These are phyloP conservation scores for Parasarocladium wereldwijsianum DNA, from an alignment of 2,329 filamentous ascomycete genomes.

Conservation along the genomic window DNA sequence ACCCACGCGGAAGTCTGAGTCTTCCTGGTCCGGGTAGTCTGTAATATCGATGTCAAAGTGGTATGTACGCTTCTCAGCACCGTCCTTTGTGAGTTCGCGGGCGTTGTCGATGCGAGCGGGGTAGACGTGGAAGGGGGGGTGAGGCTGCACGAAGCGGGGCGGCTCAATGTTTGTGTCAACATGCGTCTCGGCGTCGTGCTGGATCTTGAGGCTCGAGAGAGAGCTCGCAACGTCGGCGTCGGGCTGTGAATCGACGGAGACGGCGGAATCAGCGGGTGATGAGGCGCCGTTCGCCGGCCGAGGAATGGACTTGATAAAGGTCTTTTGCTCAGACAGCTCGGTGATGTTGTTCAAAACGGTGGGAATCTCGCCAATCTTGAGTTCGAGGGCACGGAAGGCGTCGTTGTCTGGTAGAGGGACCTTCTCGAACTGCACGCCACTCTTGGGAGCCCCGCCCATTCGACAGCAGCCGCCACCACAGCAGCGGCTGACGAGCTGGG, in stretches of 20 bases:
- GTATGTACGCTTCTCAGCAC: constrained; percentile 91
- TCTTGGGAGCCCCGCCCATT: constrained; percentile 27
- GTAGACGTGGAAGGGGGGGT: constrained; percentile 84
- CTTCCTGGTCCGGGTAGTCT: constrained; percentile 75
- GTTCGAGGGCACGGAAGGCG: constrained; percentile 64
- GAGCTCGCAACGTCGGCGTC: constrained; percentile 15
- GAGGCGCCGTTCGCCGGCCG: constrained; percentile 12
- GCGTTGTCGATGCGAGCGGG: constrained; percentile 75
- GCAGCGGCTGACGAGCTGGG: constrained; percentile 45
- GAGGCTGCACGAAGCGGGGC: constrained; percentile 81
- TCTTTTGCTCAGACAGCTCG: constrained; percentile 59
- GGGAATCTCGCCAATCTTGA: constrained; percentile 64
- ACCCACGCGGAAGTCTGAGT: constrained; percentile 87
- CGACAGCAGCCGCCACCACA: constrained; percentile 52
- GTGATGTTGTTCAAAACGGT: constrained; percentile 56
- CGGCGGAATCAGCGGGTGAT: constrained; percentile 34
- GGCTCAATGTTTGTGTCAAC: constrained; percentile 50
- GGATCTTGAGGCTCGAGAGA: constrained; percentile 12
- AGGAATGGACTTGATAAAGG: constrained; percentile 51
- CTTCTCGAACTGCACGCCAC: constrained; percentile 34
- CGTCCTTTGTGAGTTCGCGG: constrained; percentile 72
- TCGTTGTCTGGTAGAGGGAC: constrained; percentile 60
- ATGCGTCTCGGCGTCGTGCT: constrained; percentile 12
- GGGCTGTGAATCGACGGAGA: constrained; percentile 24
- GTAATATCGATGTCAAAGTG: constrained; percentile 97